Conservation (phyloP, 2,329 filamentous ascomycete species). For the Endoconidiophora polonica region DNA sequence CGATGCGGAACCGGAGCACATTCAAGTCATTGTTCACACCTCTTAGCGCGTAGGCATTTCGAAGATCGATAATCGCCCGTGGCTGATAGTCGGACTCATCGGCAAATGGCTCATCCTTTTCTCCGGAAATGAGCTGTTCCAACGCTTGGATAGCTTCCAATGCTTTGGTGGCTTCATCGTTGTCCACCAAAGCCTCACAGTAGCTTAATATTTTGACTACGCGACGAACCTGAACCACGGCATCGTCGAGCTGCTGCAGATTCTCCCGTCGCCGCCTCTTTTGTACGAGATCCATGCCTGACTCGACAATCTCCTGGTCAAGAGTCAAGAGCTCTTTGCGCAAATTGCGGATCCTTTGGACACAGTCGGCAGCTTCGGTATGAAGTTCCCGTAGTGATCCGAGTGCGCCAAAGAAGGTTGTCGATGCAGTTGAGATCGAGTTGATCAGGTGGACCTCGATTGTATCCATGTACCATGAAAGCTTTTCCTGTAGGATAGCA, state of each 20-base stretch:
- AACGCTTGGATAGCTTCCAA: constrained; percentile 61
- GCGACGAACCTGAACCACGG: constrained; percentile 65
- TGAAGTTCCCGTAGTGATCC: constrained; percentile 84
- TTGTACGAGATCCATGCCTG: constrained; percentile 70
- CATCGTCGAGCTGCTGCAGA: constrained; percentile 61
- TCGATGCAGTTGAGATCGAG: constrained; percentile 88
- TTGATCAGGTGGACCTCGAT: constrained; percentile 94
- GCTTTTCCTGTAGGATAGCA: constrained; percentile 90
- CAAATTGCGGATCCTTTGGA: constrained; percentile 66
- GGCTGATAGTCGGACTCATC: constrained; percentile 42
- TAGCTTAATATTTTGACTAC: constrained; percentile 58
- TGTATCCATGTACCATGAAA: constrained; percentile 99
- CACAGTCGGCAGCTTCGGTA: constrained; percentile 79
- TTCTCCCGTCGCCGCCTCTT: constrained; percentile 73
- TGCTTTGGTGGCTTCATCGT: constrained; percentile 67
- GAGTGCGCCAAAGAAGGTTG: constrained; percentile 87
- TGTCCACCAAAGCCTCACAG: constrained; percentile 70
- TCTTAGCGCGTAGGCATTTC: constrained; percentile 1
- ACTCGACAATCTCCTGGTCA: constrained; percentile 73
- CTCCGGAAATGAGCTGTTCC: constrained; percentile 65
- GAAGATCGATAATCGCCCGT: constrained; percentile 5
- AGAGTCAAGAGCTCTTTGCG: constrained; percentile 64
- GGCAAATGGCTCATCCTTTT: constrained; percentile 28
- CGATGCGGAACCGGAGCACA: constrained; percentile 62
- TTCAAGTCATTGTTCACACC: constrained; percentile 59